Base-by-base conservation (phyloP, 2,329 filamentous ascomycete genomes). In the Emergomyces pasteurianus region DNA sequence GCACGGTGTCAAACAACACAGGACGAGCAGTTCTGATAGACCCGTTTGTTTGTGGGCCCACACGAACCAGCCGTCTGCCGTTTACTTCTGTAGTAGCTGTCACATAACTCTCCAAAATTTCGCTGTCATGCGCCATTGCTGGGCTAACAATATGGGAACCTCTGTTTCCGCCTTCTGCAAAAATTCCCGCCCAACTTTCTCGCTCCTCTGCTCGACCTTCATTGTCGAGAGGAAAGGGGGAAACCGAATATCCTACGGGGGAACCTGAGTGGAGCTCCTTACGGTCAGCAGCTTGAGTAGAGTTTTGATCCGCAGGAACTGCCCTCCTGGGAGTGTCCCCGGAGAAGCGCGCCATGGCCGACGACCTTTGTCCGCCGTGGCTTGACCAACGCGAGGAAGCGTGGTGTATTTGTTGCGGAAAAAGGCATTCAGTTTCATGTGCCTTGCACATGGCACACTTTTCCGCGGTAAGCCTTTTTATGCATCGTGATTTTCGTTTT, bases 121-220 rank as follows among this genome's bases (percentile, higher is more conserved):
- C 79, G 2, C 76, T 81, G 68, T 84, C 82, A 42, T 77, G 77
- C 2, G 78, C 80, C 21, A 79, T 73, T 0, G 78, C 77, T 0
- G 81, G 80, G 1, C 81, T 80, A 52, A 83, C 75, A 57, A 83
- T 79, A 63, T 81, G 79, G 2, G 78, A 74, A 63, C 76, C 79
- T 31, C 77, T 71, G 58, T 65, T 63, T 53, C 66, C 60, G 72
- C 60, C 58, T 31, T 68, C 66, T 14, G 62, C 40, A 49, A 58
- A 60, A 40, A 66, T 66, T 12, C 66, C 65, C 18, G 63, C 62
- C 23, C 4, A 65, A 28, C 31, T 63, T 62, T 47, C n/a, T 62
- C 18, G 0, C n/a, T 40, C 5, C 49, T 42, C 53, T 8, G 23
- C 34, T 16, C 14, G 34, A 26, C 16, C 21, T 21, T 56, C 36